Evolutionary conservation across 306 rosid species (phyloP).

Genomic region (Astragalus membranaceus): DNA sequence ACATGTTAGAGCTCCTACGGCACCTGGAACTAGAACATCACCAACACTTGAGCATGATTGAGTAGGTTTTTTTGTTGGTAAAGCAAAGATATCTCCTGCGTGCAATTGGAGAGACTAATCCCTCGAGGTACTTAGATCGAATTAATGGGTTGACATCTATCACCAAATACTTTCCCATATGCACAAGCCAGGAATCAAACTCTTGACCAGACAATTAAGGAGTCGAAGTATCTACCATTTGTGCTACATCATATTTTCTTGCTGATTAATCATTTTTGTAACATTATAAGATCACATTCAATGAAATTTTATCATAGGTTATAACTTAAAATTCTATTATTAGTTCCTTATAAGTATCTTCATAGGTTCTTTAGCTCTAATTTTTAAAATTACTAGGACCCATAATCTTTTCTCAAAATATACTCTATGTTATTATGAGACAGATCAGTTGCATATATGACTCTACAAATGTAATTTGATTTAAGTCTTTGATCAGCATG

Average conservation of each 20-base stretch:
- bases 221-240: no score
- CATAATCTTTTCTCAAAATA: neutral
- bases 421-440: neutral
- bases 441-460: neutral
- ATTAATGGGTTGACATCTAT: no score
- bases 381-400: neutral
- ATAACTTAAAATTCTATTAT: neutral
- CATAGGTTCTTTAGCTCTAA: neutral
- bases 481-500: neutral
- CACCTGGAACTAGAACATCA: constrained; percentile 55
- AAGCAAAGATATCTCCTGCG: no score
- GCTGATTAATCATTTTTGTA: constrained; percentile 35
- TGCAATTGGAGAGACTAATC: no score
- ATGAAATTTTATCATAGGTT: constrained; percentile 8
- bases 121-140: no score
- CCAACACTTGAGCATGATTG: constrained; percentile 60
- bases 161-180: no score
- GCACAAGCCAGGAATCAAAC: no score
- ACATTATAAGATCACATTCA: constrained; percentile 19
- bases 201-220: no score
- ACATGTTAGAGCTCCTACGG: constrained; percentile 86
- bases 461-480: neutral
- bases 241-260: neutral
- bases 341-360: neutral
- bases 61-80: neutral